Base-by-base conservation (phyloP, 257 asterid species). In the Gentiana dahurica region DNA sequence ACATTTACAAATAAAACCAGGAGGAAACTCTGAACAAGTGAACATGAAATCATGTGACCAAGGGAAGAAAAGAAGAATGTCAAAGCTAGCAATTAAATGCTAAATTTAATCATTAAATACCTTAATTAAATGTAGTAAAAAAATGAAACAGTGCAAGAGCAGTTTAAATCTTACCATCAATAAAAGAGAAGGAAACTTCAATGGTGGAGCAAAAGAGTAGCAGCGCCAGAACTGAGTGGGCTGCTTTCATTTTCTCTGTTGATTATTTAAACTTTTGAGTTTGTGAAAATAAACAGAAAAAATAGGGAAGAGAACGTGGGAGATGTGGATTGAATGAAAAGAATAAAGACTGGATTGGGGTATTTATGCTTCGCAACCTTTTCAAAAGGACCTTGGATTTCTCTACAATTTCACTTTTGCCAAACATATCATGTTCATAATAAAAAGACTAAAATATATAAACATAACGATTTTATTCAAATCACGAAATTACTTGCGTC, bases 301-400 rank as follows among this genome's bases (percentile, higher is more conserved):
- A 35, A 58, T 43, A 8, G 48, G 47, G n/a, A 8, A 34, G 53
- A 48, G 36, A 52, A 34, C 34, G 38, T 9, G 34, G 56, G 55
- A 63, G 24, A 66, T 35, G 53, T 57, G 59, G 36, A 39, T 9
- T 68, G 73, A 36, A 57, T 68, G 59, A 24, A 24, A 24, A 24
- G 60, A 68, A 70, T 47, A 73, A 60, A 60, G 58, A 39, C 2
- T 32, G 63, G 34, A 37, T 33, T 36, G 51, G 67, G 68, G 75
- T 3, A 78, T 83, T 79, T 87, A 87, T 87, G 94, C 92, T 77
- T 77, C 81, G 12, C 63, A 36, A 2, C 54, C 8, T 68, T 61
- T 62, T 3, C 36, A 69, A 69, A 55, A 24, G 53, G 62, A 55
- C 76, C 89, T 61, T 51, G 45, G 51, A 37, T 63, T 69, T 72